These are phyloP conservation scores for Candida smagusa DNA, from an alignment of 1,139 yeast genomes.

Conservation along the genomic window DNA sequence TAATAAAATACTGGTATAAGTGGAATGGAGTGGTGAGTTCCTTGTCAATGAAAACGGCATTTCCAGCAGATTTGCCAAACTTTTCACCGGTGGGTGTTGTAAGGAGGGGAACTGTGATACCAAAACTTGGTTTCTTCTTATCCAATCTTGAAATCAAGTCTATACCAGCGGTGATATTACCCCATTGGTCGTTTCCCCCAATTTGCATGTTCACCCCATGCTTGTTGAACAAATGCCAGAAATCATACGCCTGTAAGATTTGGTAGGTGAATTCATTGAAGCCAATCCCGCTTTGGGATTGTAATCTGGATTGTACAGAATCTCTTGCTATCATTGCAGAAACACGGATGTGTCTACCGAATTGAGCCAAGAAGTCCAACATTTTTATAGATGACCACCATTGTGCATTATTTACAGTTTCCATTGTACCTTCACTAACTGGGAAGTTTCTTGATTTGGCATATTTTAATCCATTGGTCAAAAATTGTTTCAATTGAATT, in stretches of 20 bases:
- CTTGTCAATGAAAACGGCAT: constrained; percentile 84
- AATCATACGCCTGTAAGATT: constrained; percentile 89
- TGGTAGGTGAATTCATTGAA: constrained; percentile 94
- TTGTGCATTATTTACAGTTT: constrained; percentile 58
- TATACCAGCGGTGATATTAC: constrained; percentile 94
- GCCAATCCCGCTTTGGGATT: constrained; percentile 74
- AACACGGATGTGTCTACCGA: constrained; percentile 78
- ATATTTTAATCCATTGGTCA: constrained; percentile 57
- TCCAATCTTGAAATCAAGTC: constrained; percentile 74
- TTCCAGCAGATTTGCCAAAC: constrained; percentile 96
- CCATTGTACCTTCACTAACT: constrained; percentile 35
- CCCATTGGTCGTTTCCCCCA: constrained; percentile 99
- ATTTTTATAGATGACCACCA: constrained; percentile 86
- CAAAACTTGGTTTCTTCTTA: constrained; percentile 46
- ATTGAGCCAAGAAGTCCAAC: constrained; percentile 71
- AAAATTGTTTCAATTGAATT: constrained; percentile 58
- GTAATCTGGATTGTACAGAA: constrained; percentile 72
- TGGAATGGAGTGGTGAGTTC: constrained; percentile 74
- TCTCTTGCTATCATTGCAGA: constrained; percentile 89
- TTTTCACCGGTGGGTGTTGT: constrained; percentile 90
- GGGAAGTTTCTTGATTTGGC: constrained; percentile 58
- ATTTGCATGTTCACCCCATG: constrained; percentile 70
- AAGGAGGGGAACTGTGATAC: constrained; percentile 85
- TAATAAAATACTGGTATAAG: constrained; percentile 80
- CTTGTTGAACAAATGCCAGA: constrained; percentile 70